Percentiles rank a stretch among this genome's conserved stretches.
phyloP scores from a whole-genome alignment of 345 rosid genomes.

The Toxicodendron radicans region DNA sequence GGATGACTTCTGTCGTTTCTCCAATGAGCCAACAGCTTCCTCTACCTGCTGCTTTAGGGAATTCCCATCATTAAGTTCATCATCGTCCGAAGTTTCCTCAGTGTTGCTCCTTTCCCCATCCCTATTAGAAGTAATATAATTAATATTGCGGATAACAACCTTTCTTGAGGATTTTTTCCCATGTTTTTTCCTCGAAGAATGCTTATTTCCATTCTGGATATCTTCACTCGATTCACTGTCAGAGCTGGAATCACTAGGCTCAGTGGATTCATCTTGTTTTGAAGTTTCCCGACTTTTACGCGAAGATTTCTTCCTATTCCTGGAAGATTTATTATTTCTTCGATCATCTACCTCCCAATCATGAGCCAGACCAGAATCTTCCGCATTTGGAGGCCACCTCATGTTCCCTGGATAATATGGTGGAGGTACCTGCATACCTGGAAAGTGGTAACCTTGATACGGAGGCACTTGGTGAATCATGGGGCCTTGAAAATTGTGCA shows the following conservation, averaged over 20 bases:
- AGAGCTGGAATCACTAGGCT: conserved; percentile 44
- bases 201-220: conserved; percentile 26
- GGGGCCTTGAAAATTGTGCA: conserved; percentile 81
- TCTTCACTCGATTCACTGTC: conserved; percentile 46
- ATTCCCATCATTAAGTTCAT: conserved; percentile 60
- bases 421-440: conserved; percentile 73
- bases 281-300: conserved; percentile 41
- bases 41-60: conserved; percentile 78
- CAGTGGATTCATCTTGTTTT: conserved; percentile 55
- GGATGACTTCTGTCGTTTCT: conserved; percentile 57
- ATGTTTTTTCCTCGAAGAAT: conserved; percentile 40
- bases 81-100: conserved; percentile 63
- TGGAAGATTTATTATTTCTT: conserved; percentile 47
- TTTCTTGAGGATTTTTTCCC: conserved; percentile 79
- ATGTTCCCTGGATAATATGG: conserved; percentile 74
- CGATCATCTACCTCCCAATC: conserved; percentile 48
- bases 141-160: conserved; percentile 93
- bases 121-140: conserved; percentile 83
- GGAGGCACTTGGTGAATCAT: conserved; percentile 56
- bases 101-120: conserved; percentile 58
- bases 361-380: conserved; percentile 39
- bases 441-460: conserved; percentile 64
- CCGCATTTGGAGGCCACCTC: conserved; percentile 74
- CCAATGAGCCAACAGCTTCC: conserved; percentile 83
- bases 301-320: conserved; percentile 56